Percentiles rank a stretch among this genome's conserved stretches.
Evolutionary conservation across 2,329 filamentous ascomycete genomes (phyloP).

Genomic region (Aspergillus udagawae): DNA sequence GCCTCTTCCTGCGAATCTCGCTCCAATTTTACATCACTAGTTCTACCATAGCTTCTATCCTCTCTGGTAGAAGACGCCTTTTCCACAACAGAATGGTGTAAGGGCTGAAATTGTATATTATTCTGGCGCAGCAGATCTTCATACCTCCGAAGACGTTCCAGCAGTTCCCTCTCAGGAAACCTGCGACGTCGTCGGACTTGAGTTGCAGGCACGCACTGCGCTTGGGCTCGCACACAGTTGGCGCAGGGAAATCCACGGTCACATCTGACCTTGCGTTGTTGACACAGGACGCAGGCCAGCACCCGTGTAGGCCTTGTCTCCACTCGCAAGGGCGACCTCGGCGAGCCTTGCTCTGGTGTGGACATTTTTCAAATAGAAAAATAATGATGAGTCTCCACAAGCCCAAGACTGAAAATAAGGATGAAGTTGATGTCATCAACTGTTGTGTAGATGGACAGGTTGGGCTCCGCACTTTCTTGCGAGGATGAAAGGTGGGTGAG

Average conservation of each 20-base stretch:
- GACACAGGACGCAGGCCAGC: conserved; percentile 63
- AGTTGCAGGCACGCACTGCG: conserved; percentile 52
- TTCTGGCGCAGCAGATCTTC: conserved; percentile 63
- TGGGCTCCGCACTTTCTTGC: not conserved
- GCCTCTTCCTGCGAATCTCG: not conserved
- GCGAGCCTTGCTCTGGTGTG: not conserved
- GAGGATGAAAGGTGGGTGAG: not conserved
- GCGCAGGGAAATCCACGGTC: conserved; percentile 68
- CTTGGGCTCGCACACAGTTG: conserved; percentile 61
- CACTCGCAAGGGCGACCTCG: not conserved
- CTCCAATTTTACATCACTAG: not conserved
- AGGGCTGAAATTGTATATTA: conserved; percentile 64
- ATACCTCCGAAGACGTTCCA: conserved; percentile 66
- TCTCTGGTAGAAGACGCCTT: conserved; percentile 13
- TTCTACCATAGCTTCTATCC: not conserved
- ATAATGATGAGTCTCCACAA: not conserved
- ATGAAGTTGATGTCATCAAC: not conserved
- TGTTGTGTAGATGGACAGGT: not conserved
- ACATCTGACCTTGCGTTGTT: conserved; percentile 72
- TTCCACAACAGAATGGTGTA: conserved; percentile 41
- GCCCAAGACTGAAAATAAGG: no score
- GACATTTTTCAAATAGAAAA: not conserved
- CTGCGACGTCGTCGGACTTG: conserved; percentile 55
- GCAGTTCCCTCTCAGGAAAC: conserved; percentile 65
- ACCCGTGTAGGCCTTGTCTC: conserved; percentile 5